Percentiles rank a stretch among this genome's conserved stretches.
Evolutionary conservation across 345 rosid species (phyloP).

Genomic region (Erysimum cheiranthoides): DNA sequence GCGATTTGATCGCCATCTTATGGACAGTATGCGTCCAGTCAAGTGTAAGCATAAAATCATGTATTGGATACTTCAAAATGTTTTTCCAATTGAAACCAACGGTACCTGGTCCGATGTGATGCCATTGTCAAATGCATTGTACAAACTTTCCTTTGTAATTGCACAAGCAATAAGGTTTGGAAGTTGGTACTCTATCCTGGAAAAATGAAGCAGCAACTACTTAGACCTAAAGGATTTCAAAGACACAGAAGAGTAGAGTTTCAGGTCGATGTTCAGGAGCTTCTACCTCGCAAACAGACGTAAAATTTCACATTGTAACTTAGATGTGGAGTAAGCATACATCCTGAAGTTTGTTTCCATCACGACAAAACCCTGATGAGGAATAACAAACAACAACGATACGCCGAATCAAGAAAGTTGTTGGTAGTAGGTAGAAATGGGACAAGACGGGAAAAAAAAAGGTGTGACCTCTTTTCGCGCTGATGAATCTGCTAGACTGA

Average conservation of each 20-base stretch:
- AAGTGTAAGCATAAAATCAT: slow-evolving; percentile 14
- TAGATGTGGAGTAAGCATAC: slow-evolving; percentile 95
- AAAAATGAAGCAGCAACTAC: slow-evolving; percentile 25
- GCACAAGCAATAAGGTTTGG: slow-evolving; percentile 94
- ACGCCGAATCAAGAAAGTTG: slow-evolving; percentile 8
- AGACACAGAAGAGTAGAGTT: slow-evolving; percentile 7
- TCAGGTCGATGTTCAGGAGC: slow-evolving; percentile 9
- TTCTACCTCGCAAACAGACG: slow-evolving; percentile 90
- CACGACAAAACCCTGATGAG: slow-evolving; percentile 81
- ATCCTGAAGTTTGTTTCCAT: slow-evolving; percentile 95
- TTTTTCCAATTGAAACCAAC: slow-evolving; percentile 11
- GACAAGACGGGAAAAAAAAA: background rate
- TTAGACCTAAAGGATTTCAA: slow-evolving; percentile 29
- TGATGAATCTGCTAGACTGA: slow-evolving; percentile 90
- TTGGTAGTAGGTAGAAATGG: slow-evolving; percentile 15
- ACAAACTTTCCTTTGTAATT: slow-evolving; percentile 91
- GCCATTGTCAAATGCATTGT: slow-evolving; percentile 89
- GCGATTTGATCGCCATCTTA: slow-evolving; percentile 11
- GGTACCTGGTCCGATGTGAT: slow-evolving; percentile 85
- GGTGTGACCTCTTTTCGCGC: slow-evolving; percentile 73
- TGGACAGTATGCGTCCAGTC: slow-evolving; percentile 9
- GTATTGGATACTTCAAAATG: background rate
- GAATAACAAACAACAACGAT: slow-evolving; percentile 28
- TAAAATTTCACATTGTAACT: slow-evolving; percentile 86
- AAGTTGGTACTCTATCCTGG: slow-evolving; percentile 93